Evolutionary conservation across 164 flowering plant species (phyloP).

Genomic region (Magnolia officinalis): DNA sequence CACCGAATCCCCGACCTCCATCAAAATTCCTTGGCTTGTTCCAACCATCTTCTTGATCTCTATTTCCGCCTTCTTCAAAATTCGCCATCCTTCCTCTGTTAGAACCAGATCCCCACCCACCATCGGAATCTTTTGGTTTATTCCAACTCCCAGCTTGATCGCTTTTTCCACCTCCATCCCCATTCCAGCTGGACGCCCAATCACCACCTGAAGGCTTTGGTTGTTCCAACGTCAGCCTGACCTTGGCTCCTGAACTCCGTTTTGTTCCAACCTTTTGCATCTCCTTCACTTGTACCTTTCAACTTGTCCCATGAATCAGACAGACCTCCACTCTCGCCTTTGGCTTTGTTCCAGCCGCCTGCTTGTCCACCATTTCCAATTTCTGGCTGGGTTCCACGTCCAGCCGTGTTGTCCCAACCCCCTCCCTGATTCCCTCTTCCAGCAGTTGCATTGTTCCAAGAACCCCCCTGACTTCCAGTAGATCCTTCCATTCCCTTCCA

Average conservation of each 20-base stretch:
- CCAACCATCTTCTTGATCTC: conserved; percentile 14
- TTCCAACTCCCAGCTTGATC: conserved; percentile 9
- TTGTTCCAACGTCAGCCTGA: conserved; percentile 23
- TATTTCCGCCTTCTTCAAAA: conserved; percentile 1
- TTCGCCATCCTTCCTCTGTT: conserved; percentile 7
- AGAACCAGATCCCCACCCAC: conserved; percentile 6
- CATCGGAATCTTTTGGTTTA: conserved; percentile 12
- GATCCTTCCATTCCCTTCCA: conserved; percentile 19
- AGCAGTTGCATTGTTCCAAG: conserved; percentile 25
- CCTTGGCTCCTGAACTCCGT: conserved; percentile 8
- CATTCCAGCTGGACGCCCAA: conserved; percentile 19
- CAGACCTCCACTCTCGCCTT: conserved; percentile 3
- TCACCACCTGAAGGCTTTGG: conserved; percentile 17
- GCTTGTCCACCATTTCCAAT: conserved; percentile 14
- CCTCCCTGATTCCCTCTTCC: conserved; percentile 19
- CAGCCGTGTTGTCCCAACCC: conserved; percentile 29
- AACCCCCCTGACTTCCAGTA: conserved; percentile 19
- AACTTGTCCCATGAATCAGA: conserved; percentile 13
- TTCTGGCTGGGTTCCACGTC: conserved; percentile 5
- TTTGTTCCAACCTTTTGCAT: conserved; percentile 11
- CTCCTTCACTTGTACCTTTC: conserved; percentile 12
- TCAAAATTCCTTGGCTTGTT: conserved; percentile 28
- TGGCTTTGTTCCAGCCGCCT: conserved; percentile 21
- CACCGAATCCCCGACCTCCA: conserved; percentile 36
- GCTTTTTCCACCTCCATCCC: conserved; percentile 1